phyloP scores from a whole-genome alignment of 768 basidiomycete species.

The Xerocomellus dryophilus region DNA sequence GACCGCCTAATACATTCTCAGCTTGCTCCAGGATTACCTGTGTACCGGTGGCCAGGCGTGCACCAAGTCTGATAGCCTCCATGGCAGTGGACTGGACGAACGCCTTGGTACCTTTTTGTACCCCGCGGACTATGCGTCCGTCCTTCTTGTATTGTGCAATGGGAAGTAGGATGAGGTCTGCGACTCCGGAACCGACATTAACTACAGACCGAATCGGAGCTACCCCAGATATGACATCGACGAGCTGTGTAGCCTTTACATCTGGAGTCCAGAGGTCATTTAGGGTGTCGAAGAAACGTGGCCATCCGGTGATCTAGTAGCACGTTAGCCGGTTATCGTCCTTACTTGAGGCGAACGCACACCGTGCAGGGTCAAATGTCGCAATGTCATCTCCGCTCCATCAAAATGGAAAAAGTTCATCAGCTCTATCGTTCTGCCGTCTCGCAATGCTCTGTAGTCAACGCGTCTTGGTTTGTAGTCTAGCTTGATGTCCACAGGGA shows the following conservation, averaged over 20 bases:
- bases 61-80: constrained; percentile 93
- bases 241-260: constrained; percentile 96
- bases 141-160: constrained; percentile 99
- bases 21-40: constrained; percentile 97
- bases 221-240: constrained; percentile 95
- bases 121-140: constrained; percentile 83
- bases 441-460: constrained; percentile 85
- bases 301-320: constrained; percentile 88
- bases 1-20: constrained; percentile 83
- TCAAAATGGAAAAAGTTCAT: constrained; percentile 99
- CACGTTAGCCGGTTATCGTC: constrained; percentile 8
- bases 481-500: constrained; percentile 91
- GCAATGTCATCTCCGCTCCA: constrained; percentile 94
- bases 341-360: constrained; percentile 47
- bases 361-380: constrained; percentile 88
- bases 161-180: constrained; percentile 91
- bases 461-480: constrained; percentile 99
- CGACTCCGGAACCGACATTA: constrained; percentile 95
- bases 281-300: constrained; percentile 82
- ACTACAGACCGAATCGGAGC: constrained; percentile 95
- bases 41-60: constrained; percentile 91
- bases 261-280: constrained; percentile 99
- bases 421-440: constrained; percentile 90
- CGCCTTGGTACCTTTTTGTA: constrained; percentile 90
- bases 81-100: constrained; percentile 94